These are phyloP conservation scores for Phytophthora podocarpi DNA, from an alignment of 352 stramenopile species.

Conservation along the genomic window DNA sequence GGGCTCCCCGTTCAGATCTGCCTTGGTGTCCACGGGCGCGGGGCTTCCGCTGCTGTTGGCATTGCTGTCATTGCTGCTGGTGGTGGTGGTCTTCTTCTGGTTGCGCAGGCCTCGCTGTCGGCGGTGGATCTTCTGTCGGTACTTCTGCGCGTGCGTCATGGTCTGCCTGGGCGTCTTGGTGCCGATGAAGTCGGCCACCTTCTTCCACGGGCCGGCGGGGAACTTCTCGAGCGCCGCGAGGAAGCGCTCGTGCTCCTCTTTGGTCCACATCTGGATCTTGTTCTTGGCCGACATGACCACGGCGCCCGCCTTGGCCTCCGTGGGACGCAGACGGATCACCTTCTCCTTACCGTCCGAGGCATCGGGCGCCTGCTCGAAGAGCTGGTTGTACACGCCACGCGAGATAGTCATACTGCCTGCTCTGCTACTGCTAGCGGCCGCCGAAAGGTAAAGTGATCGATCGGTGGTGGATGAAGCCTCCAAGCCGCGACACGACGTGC, in stretches of 20 bases:
- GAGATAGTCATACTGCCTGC: constrained; percentile 77
- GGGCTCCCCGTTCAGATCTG: constrained; percentile 40
- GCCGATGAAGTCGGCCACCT: constrained; percentile 83
- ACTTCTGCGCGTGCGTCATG: constrained; percentile 87
- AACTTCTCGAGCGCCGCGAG: constrained; percentile 86
- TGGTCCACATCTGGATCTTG: constrained; percentile 88
- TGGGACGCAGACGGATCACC: constrained; percentile 79
- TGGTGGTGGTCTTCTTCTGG: constrained; percentile 58
- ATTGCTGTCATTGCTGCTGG: not conserved
- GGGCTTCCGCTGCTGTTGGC: constrained; percentile 13
- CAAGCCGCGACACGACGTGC: constrained; percentile 10
- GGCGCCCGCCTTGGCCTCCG: constrained; percentile 78
- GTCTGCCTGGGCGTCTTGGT: constrained; percentile 94
- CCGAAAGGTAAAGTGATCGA: constrained; percentile 21
- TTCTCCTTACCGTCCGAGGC: constrained; percentile 47
- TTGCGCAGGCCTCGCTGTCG: constrained; percentile 76
- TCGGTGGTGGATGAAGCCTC: constrained; percentile 30
- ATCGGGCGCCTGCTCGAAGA: constrained; percentile 68
- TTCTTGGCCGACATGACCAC: constrained; percentile 82
- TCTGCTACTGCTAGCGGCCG: constrained; percentile 2
- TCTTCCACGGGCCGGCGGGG: constrained; percentile 85
- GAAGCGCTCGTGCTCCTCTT: constrained; percentile 87
- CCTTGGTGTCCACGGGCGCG: constrained; percentile 27
- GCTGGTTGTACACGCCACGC: constrained; percentile 82
- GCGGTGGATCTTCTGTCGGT: constrained; percentile 83